Evolutionary conservation across 345 rosid species (phyloP).

Genomic region (Brassica juncea): DNA sequence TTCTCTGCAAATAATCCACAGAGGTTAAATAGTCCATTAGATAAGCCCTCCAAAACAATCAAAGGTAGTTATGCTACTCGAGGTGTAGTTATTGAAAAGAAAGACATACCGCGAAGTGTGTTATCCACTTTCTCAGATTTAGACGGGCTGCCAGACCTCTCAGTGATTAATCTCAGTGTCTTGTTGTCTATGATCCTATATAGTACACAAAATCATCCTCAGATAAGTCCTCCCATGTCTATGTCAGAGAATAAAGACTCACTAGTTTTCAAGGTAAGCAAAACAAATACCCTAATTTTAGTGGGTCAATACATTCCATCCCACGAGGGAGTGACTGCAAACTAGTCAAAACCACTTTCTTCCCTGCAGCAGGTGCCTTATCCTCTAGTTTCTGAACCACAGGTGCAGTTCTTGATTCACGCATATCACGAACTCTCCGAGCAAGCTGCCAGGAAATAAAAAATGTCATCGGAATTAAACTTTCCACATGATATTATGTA

Average conservation of each 20-base stretch:
- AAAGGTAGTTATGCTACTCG: neutral
- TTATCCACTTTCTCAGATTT: constrained; percentile 65
- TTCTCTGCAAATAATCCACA: constrained; percentile 65
- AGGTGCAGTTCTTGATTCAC: constrained; percentile 84
- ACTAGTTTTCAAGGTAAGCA: constrained; percentile 12
- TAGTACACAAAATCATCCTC: constrained; percentile 23
- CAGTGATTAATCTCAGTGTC: constrained; percentile 81
- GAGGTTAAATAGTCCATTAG: neutral
- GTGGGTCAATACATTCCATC: constrained; percentile 94
- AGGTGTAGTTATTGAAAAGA: constrained; percentile 3
- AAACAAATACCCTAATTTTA: constrained; percentile 71
- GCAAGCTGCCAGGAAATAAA: constrained; percentile 58
- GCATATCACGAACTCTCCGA: constrained; percentile 93
- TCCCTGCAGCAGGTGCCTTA: constrained; percentile 52
- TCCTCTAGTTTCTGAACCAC: constrained; percentile 70
- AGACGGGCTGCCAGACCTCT: constrained; percentile 60
- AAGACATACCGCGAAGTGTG: constrained; percentile 66
- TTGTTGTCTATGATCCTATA: constrained; percentile 87
- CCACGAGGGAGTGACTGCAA: constrained; percentile 91
- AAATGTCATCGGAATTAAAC: constrained; percentile 1
- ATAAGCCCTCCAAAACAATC: neutral
- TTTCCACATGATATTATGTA: neutral
- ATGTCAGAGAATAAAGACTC: neutral
- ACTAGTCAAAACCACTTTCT: constrained; percentile 54
- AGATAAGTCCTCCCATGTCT: constrained; percentile 10